phyloP scores from a whole-genome alignment of 225 moss, liverwort and hornwort genomes.

The Sphagnum contortum region DNA sequence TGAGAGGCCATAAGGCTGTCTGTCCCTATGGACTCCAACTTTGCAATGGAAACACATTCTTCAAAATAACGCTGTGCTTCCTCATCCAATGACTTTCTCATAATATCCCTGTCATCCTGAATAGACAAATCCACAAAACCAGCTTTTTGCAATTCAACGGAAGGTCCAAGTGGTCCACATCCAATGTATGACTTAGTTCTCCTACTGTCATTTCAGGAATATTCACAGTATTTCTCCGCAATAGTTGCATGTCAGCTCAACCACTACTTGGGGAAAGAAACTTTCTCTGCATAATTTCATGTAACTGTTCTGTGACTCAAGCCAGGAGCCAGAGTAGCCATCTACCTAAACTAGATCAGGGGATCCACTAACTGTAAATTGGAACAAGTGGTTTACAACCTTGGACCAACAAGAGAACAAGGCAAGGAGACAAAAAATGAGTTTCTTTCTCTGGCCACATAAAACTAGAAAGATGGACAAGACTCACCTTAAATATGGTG shows the following conservation, averaged over 20 bases:
- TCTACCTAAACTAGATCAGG: too few relatives aligned
- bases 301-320: too few relatives aligned
- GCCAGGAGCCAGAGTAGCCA: too few relatives aligned
- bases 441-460: too few relatives aligned
- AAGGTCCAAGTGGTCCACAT: too few relatives aligned
- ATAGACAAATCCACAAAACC: conserved; percentile 21
- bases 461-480: background rate
- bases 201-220: background rate
- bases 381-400: too few relatives aligned
- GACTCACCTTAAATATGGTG: conserved; percentile 14
- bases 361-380: too few relatives aligned
- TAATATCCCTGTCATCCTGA: conserved; percentile 39
- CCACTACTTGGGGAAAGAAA: background rate
- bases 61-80: conserved; percentile 58
- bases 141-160: background rate
- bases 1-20: conserved; percentile 29
- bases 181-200: too few relatives aligned
- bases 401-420: too few relatives aligned
- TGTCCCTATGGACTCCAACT: conserved; percentile 43
- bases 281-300: background rate
- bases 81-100: conserved; percentile 46
- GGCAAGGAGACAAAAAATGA: too few relatives aligned
- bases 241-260: too few relatives aligned
- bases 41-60: conserved; percentile 55
- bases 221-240: conserved; percentile 15